Evolutionary conservation across 371 early-diverging fungal species (phyloP).

Genomic region (Dichotomocladium elegans): DNA sequence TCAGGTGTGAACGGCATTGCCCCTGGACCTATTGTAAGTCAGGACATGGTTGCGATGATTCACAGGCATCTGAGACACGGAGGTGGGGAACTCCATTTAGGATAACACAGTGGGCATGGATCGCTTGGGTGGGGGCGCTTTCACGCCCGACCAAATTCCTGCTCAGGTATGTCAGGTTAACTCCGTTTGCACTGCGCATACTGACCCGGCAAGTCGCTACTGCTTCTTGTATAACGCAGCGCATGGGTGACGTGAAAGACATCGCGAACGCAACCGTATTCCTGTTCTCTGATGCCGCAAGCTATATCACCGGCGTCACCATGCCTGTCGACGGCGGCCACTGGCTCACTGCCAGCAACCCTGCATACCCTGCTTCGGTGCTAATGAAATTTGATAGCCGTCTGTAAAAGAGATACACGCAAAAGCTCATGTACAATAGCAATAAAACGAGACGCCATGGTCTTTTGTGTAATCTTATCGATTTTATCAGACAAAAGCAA

Average conservation of each 20-base stretch:
- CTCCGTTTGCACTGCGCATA: no score
- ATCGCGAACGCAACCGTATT: conserved; percentile 73
- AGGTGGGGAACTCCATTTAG: no score
- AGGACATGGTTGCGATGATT: neutral
- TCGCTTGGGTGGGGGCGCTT: conserved; percentile 15
- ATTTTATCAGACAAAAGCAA: neutral
- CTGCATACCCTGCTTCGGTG: conserved; percentile 25
- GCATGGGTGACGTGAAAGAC: conserved; percentile 59
- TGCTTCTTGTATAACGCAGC: no score
- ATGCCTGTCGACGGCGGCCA: conserved; percentile 72
- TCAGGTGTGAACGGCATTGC: conserved; percentile 32
- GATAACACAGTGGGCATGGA: neutral
- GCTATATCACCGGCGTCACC: conserved; percentile 55
- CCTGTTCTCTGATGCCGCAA: conserved; percentile 63
- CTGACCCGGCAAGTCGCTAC: no score
- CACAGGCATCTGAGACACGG: neutral
- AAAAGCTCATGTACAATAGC: no score
- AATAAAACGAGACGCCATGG: no score
- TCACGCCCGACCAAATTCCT: conserved; percentile 20
- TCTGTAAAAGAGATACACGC: neutral
- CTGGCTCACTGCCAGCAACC: conserved; percentile 37
- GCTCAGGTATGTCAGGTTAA: conserved; percentile 29
- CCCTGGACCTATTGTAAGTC: conserved; percentile 43
- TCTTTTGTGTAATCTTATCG: neutral
- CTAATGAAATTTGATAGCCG: conserved; percentile 1